These are phyloP conservation scores for Kondoa subrosea DNA, from an alignment of 768 basidiomycete species.

Conservation along the genomic window DNA sequence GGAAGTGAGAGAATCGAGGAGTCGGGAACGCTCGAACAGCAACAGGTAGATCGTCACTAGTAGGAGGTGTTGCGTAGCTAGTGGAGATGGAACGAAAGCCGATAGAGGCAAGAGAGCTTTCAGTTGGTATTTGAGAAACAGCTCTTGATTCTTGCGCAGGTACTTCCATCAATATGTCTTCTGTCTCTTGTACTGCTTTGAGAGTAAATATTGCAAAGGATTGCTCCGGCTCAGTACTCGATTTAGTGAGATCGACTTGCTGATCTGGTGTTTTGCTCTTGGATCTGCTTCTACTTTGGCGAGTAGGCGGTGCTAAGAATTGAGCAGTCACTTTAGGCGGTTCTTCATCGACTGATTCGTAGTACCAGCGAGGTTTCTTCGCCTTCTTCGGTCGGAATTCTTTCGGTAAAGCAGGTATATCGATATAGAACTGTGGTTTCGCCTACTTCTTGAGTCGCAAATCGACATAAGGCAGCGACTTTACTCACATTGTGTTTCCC, in stretches of 20 bases:
- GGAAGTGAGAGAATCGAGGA: neutral
- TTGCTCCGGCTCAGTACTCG: too few species aligned
- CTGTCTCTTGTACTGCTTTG: too few species aligned
- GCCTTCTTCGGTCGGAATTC: neutral
- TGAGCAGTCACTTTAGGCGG: too few species aligned
- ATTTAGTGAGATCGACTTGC: too few species aligned
- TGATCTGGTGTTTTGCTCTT: too few species aligned
- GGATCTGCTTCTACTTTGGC: too few species aligned
- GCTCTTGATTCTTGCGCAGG: too few species aligned
- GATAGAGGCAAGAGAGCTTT: neutral
- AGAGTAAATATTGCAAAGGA: too few species aligned
- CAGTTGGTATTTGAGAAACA: neutral
- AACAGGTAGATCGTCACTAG: neutral
- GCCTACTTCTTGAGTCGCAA: neutral
- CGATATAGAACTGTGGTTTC: neutral
- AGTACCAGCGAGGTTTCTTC: neutral
- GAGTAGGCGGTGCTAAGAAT: too few species aligned
- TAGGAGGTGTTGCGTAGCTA: neutral
- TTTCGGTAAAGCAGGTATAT: neutral
- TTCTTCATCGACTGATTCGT: neutral
- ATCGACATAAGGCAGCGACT: neutral
- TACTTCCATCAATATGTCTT: too few species aligned
- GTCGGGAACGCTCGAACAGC: neutral
- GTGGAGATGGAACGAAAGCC: neutral
- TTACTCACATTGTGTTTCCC: neutral